Evolutionary conservation across 2,329 filamentous ascomycete genomes (phyloP).

Genomic region (Colletotrichum siamense): DNA sequence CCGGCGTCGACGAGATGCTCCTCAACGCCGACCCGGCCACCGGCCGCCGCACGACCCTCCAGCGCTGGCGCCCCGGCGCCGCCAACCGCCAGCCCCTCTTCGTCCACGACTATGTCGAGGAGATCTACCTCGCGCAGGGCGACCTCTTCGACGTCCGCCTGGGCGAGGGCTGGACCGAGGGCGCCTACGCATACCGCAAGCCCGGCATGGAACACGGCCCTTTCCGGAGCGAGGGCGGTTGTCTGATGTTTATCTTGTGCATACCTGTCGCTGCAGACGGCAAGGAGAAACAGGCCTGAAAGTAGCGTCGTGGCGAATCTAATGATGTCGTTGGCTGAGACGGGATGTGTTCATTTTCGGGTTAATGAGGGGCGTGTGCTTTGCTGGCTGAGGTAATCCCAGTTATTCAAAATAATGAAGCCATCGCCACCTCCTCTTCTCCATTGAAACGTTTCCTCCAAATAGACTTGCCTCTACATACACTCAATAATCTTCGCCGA

Average conservation of each 20-base stretch:
- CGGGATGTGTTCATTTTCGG: not conserved
- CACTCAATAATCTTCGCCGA: not conserved
- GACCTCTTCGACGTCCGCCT: slow-evolving; percentile 37
- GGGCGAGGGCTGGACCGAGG: slow-evolving; percentile 33
- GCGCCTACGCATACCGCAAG: slow-evolving; percentile 43
- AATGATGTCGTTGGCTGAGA: not conserved
- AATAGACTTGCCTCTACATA: not conserved
- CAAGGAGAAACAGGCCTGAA: not conserved
- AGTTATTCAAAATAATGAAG: not conserved
- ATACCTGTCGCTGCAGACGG: slow-evolving; percentile 23
- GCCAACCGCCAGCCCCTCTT: slow-evolving; percentile 31
- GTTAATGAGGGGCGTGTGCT: not conserved
- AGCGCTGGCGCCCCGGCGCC: slow-evolving; percentile 40
- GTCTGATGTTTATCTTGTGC: slow-evolving; percentile 37
- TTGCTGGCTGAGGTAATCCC: not conserved
- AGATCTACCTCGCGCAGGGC: slow-evolving; percentile 41
- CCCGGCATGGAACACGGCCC: slow-evolving; percentile 45
- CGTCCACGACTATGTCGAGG: slow-evolving; percentile 41
- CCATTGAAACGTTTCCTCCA: not conserved
- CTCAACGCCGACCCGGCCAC: slow-evolving; percentile 35
- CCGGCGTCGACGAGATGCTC: slow-evolving; percentile 39
- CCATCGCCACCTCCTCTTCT: not conserved
- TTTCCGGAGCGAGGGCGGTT: slow-evolving; percentile 37
- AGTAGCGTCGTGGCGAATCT: not conserved
- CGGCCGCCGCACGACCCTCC: slow-evolving; percentile 34